Evolutionary conservation across 768 basidiomycete genomes (phyloP).

Genomic region (Psilocybe cubensis): DNA sequence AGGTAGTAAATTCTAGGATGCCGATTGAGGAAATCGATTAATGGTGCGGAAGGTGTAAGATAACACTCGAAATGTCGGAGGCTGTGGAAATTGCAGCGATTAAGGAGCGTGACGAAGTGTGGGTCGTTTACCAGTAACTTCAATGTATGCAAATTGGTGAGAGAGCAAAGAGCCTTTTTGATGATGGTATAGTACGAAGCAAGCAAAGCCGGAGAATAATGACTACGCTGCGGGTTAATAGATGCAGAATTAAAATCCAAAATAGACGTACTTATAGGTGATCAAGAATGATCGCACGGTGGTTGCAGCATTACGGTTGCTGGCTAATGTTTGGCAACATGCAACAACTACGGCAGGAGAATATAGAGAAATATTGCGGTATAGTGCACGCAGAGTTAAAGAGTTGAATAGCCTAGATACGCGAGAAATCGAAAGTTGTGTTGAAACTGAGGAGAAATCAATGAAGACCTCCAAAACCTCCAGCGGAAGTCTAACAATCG

Average conservation of each 20-base stretch:
- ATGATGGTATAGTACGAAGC: conserved; percentile 35
- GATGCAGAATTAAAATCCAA: not conserved
- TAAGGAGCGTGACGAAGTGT: conserved; percentile 26
- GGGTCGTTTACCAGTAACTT: conserved; percentile 35
- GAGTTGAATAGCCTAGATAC: conserved; percentile 37
- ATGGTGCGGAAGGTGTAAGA: conserved; percentile 30
- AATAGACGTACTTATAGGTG: conserved; percentile 34
- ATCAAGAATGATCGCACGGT: conserved; percentile 35
- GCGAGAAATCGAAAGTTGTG: conserved; percentile 33
- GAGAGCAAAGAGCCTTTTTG: conserved; percentile 27
- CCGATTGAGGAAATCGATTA: conserved; percentile 37
- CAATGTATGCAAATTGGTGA: conserved; percentile 32
- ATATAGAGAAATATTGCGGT: conserved; percentile 33
- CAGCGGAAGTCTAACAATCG: conserved; percentile 32
- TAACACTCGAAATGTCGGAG: conserved; percentile 40
- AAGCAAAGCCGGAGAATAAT: conserved; percentile 24
- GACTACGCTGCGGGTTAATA: conserved; percentile 10
- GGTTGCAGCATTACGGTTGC: conserved; percentile 28
- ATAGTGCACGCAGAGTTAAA: conserved; percentile 34
- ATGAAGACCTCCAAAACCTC: conserved; percentile 40
- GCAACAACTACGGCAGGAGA: conserved; percentile 30
- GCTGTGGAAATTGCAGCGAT: conserved; percentile 24
- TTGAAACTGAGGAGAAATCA: conserved; percentile 26
- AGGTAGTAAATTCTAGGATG: conserved; percentile 37
- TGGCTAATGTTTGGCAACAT: conserved; percentile 37